A percentile compares a stretch with the other conserved stretches of the same genome.
These are phyloP conservation scores for Raddia guianensis DNA, from an alignment of 176 grass and related monocot species.

Conservation along the genomic window DNA sequence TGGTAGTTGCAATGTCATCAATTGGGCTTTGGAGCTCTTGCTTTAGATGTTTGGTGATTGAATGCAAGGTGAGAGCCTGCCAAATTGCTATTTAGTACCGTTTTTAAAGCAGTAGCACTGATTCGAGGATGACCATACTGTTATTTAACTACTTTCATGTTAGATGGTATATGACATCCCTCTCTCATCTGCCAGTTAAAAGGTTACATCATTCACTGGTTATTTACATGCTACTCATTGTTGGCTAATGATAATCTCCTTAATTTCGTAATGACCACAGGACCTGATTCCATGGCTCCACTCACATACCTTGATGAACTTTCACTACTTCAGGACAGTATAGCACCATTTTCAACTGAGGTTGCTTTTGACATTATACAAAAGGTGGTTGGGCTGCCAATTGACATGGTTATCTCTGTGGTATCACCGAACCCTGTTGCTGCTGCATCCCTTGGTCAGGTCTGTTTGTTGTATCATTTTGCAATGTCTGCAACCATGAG, in stretches of 20 bases:
- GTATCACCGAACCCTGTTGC: too few species aligned
- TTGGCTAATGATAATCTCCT: neutral
- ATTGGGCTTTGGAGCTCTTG: neutral
- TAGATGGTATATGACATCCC: too few species aligned
- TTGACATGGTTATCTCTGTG: too few species aligned
- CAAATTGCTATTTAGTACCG: constrained; percentile 1
- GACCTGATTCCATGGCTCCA: constrained; percentile 98
- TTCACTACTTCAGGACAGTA: constrained; percentile 90
- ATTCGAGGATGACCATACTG: neutral
- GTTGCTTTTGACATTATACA: too few species aligned
- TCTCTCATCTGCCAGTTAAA: neutral
- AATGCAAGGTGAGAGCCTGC: neutral
- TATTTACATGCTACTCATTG: neutral
- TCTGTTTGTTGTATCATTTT: too few species aligned
- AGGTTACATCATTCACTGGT: neutral
- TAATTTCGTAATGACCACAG: constrained; percentile 48
- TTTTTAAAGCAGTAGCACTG: neutral
- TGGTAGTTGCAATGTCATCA: neutral
- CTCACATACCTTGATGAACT: constrained; percentile 90
- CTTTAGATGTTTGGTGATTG: constrained; percentile 4
- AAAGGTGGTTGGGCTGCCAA: too few species aligned
- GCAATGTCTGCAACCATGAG: too few species aligned
- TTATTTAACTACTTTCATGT: too few species aligned
- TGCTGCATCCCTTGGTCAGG: too few species aligned
- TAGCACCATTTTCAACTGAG: constrained; percentile 90